Evolutionary conservation across 2,329 filamentous ascomycete species (phyloP).

Genomic region (Neonectria magnoliae): DNA sequence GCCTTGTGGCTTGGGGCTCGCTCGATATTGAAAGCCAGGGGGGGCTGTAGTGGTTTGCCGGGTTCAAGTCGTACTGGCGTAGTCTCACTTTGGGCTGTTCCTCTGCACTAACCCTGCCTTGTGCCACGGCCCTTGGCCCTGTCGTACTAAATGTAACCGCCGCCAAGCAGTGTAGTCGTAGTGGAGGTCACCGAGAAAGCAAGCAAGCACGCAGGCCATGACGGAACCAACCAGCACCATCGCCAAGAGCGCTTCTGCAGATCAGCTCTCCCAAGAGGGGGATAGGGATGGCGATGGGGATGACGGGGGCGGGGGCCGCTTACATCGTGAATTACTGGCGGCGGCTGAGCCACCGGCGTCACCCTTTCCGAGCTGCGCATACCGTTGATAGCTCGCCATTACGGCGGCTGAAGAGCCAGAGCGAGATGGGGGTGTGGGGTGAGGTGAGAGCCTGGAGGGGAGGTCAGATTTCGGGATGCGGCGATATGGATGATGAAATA

Average conservation of each 20-base stretch:
- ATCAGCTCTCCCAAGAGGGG: conserved; percentile 37
- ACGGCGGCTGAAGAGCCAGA: conserved; percentile 23
- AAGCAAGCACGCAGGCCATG: conserved; percentile 21
- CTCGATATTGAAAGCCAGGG: conserved; percentile 28
- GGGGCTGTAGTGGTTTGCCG: conserved; percentile 4
- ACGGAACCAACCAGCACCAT: conserved; percentile 16
- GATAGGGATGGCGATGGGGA: conserved; percentile 10
- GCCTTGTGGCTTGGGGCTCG: conserved; percentile 25
- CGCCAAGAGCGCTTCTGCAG: conserved; percentile 32
- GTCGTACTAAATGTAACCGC: neutral
- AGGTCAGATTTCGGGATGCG: conserved; percentile 7
- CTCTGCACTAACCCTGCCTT: neutral
- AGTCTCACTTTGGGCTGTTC: conserved; percentile 5
- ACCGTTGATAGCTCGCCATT: conserved; percentile 44
- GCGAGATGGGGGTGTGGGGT: conserved; percentile 19
- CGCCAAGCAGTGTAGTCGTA: conserved; percentile 9
- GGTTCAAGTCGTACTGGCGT: conserved; percentile 12
- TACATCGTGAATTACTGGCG: conserved; percentile 34
- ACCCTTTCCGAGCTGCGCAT: conserved; percentile 41
- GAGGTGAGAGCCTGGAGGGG: conserved; percentile 14
- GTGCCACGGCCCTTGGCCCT: neutral
- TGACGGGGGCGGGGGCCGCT: conserved; percentile 32
- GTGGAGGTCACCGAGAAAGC: conserved; percentile 27
- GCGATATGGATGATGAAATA: neutral
- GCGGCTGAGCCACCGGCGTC: conserved; percentile 37